Evolutionary conservation across 805 yeast species (phyloP).

Genomic region (Starmerella vaccinii): DNA sequence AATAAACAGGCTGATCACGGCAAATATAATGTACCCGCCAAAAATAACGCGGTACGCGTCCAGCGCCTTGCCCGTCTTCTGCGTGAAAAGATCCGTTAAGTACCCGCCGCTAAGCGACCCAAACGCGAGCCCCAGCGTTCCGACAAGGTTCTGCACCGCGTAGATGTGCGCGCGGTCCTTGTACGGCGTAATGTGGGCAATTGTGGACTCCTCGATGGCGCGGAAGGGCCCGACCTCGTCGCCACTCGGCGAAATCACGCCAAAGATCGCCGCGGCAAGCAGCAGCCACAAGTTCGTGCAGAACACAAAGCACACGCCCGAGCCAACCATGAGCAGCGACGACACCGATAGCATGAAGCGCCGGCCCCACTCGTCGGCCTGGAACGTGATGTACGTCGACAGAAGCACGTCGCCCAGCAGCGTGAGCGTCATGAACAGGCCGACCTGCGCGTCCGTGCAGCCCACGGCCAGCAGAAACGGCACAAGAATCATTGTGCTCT

Average conservation of each 20-base stretch:
- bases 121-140: conserved; percentile 61
- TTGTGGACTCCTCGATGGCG: conserved; percentile 70
- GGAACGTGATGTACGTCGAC: conserved; percentile 64
- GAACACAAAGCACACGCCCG: conserved; percentile 58
- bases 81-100: conserved; percentile 36
- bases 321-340: conserved; percentile 51
- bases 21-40: conserved; percentile 44
- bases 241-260: conserved; percentile 82
- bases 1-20: conserved; percentile 38
- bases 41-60: conserved; percentile 48
- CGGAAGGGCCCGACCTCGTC: conserved; percentile 88
- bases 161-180: conserved; percentile 53
- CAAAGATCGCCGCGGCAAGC: conserved; percentile 62
- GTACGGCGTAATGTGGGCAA: conserved; percentile 57
- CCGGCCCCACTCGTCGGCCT: conserved; percentile 63
- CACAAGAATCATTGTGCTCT: conserved; percentile 68
- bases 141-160: conserved; percentile 61
- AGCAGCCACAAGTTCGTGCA: conserved; percentile 45
- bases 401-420: conserved; percentile 67
- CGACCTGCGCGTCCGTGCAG: conserved; percentile 50
- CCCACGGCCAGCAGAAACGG: conserved; percentile 49
- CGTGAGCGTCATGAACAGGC: conserved; percentile 72
- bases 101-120: conserved; percentile 61
- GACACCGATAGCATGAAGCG: conserved; percentile 55
- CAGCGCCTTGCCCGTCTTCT: conserved; percentile 27